Conservation (phyloP, 2,329 filamentous ascomycete genomes). For the Aspergillus latus region DNA sequence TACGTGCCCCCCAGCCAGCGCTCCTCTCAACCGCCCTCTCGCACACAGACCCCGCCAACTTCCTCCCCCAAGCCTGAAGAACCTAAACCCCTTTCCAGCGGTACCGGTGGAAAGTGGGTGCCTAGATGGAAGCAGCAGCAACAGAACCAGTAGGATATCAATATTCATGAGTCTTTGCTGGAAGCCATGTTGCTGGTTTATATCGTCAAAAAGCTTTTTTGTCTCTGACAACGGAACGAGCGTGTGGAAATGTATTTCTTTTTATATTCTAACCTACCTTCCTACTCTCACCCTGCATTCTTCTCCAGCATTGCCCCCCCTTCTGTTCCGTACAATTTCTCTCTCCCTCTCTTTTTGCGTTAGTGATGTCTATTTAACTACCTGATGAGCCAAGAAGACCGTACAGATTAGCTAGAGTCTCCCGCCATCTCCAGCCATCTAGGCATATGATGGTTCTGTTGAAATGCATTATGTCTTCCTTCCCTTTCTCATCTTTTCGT, state of each 20-base stretch:
- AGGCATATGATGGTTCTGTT: slow-evolving; percentile 9
- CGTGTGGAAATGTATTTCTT: slow-evolving; percentile 17
- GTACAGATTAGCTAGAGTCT: slow-evolving; percentile 14
- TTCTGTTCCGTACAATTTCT: background rate
- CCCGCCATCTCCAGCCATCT: background rate
- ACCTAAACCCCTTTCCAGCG: slow-evolving; percentile 19
- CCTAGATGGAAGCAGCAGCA: slow-evolving; percentile 42
- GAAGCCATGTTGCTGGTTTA: slow-evolving; percentile 3
- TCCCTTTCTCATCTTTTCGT: slow-evolving; percentile 1
- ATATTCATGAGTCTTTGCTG: background rate
- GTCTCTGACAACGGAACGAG: slow-evolving; percentile 7
- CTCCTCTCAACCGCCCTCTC: slow-evolving; percentile 26
- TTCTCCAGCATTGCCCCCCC: slow-evolving; percentile 4
- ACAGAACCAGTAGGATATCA: slow-evolving; percentile 19
- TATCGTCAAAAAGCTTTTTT: slow-evolving; percentile 13
- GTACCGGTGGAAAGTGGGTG: slow-evolving; percentile 34
- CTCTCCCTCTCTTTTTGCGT: background rate
- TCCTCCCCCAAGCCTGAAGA: slow-evolving; percentile 30
- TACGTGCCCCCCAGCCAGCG: slow-evolving; percentile 30
- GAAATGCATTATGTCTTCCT: slow-evolving; percentile 17
- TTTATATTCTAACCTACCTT: background rate
- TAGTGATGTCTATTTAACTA: background rate
- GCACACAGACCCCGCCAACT: slow-evolving; percentile 22
- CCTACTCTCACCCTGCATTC: background rate
- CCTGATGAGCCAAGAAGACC: slow-evolving; percentile 12